Conservation (phyloP, 2,329 filamentous ascomycete species). For the Aspergillus chevalieri region DNA sequence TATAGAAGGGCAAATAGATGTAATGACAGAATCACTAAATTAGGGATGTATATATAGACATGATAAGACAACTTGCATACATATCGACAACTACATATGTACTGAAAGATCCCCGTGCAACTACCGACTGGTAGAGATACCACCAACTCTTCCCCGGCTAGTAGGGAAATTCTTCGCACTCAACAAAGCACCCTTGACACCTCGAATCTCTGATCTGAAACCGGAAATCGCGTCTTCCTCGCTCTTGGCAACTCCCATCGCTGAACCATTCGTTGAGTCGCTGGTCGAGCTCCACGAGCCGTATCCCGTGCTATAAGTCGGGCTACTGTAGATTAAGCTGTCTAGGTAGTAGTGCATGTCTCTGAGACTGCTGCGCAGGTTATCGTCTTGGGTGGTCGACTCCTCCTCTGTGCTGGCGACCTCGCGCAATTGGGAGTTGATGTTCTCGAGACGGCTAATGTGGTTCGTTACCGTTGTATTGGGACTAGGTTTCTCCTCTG, state of each 20-base stretch:
- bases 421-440: conserved; percentile 48
- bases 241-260: conserved; percentile 30
- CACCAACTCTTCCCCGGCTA: conserved; percentile 21
- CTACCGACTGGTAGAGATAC: conserved; percentile 12
- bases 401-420: conserved; percentile 37
- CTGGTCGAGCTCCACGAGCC: conserved; percentile 29
- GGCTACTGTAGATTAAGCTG: conserved; percentile 35
- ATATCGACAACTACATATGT: not conserved
- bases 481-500: conserved; percentile 12
- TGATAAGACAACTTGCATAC: not conserved
- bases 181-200: conserved; percentile 58
- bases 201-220: conserved; percentile 55
- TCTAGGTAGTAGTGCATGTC: conserved; percentile 52
- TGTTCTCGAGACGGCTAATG: conserved; percentile 43
- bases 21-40: no score
- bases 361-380: conserved; percentile 28
- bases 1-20: no score
- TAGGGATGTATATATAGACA: not conserved
- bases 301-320: conserved; percentile 26
- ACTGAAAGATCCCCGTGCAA: not conserved
- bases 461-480: conserved; percentile 29
- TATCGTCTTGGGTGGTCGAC: conserved; percentile 24
- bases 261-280: conserved; percentile 10
- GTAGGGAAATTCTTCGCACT: conserved; percentile 57
- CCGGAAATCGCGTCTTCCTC: conserved; percentile 54